Evolutionary conservation across 2,329 filamentous ascomycete genomes (phyloP).

Genomic region (Aspergillus persii): DNA sequence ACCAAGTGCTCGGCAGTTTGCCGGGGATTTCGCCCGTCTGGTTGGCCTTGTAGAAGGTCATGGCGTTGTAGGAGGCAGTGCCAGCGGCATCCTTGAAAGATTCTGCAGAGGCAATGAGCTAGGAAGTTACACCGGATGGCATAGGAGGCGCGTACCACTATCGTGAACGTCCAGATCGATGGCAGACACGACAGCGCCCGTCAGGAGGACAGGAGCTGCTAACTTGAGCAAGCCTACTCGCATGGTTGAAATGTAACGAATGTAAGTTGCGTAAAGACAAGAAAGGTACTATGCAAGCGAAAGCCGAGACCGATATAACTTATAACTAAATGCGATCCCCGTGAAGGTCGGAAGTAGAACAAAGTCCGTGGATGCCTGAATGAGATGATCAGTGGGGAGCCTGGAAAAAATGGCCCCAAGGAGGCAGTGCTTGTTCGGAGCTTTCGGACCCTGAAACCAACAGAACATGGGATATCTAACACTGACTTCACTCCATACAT

Average conservation of each 20-base stretch:
- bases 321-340: no score
- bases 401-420: no score
- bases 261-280: not conserved
- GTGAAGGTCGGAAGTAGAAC: no score
- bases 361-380: no score
- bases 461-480: no score
- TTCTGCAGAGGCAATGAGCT: slow-evolving; percentile 13
- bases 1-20: slow-evolving; percentile 52
- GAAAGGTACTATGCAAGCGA: not conserved
- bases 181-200: not conserved
- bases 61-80: slow-evolving; percentile 42
- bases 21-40: slow-evolving; percentile 46
- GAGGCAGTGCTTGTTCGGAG: no score
- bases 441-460: no score
- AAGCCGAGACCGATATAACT: not conserved
- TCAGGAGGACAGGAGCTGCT: not conserved
- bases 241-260: not conserved
- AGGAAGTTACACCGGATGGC: no score
- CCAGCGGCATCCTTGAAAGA: slow-evolving; percentile 44
- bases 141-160: not conserved
- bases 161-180: not conserved
- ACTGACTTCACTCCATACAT: no score
- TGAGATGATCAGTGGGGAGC: no score
- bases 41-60: slow-evolving; percentile 50
- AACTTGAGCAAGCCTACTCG: not conserved